Evolutionary conservation across 805 yeast species (phyloP).

Genomic region (Geotrichum ghanense): DNA sequence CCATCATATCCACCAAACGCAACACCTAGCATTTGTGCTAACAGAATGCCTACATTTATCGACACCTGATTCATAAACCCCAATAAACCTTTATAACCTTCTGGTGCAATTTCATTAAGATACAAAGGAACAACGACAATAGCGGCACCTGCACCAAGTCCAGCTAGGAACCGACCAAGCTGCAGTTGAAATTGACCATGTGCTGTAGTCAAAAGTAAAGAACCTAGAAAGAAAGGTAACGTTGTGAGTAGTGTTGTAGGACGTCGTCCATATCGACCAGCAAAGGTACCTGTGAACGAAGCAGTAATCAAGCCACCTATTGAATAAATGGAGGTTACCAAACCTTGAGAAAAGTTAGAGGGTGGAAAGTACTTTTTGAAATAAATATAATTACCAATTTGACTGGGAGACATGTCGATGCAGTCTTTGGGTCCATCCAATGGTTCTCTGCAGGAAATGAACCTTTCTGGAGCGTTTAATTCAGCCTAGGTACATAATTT

Average conservation of each 20-base stretch:
- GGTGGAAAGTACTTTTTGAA: constrained; percentile 29
- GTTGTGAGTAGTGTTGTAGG: constrained; percentile 39
- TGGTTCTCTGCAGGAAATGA: constrained; percentile 43
- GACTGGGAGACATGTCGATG: constrained; percentile 35
- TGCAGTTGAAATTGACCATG: not conserved
- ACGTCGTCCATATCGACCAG: constrained; percentile 51
- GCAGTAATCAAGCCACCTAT: constrained; percentile 80
- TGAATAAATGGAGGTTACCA: constrained; percentile 67
- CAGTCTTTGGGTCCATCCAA: constrained; percentile 30
- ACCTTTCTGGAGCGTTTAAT: constrained; percentile 76
- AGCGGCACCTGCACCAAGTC: constrained; percentile 79
- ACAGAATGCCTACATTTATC: constrained; percentile 72
- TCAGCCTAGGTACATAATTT: constrained; percentile 41
- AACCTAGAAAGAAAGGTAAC: constrained; percentile 44
- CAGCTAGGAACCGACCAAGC: constrained; percentile 66
- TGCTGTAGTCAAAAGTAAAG: constrained; percentile 19
- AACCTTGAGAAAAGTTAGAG: constrained; percentile 29
- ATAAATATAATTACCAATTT: constrained; percentile 21
- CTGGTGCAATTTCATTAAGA: constrained; percentile 72
- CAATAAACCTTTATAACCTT: constrained; percentile 53
- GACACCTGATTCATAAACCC: constrained; percentile 88
- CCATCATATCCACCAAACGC: constrained; percentile 47
- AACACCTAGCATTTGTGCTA: constrained; percentile 68
- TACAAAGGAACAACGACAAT: constrained; percentile 77
- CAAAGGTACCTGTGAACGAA: constrained; percentile 48